A percentile compares a stretch with the other conserved stretches of the same genome.
Evolutionary conservation across 164 flowering plant genomes (phyloP).

Genomic region (Vitis riparia): DNA sequence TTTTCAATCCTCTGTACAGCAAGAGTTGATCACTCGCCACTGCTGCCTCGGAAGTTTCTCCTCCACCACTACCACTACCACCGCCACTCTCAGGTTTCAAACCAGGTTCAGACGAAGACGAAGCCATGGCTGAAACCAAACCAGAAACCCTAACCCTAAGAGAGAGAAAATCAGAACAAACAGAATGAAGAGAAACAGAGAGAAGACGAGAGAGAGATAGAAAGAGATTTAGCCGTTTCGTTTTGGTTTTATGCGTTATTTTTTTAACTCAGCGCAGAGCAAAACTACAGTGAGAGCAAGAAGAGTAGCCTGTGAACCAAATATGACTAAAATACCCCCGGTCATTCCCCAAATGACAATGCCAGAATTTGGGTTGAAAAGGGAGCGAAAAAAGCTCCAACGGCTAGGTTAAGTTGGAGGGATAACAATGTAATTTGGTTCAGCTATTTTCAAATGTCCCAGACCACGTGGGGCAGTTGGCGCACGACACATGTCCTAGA

Average conservation of each 20-base stretch:
- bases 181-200: constrained; percentile 2
- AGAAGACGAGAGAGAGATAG: background rate
- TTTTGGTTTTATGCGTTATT: too few species aligned
- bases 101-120: constrained; percentile 52
- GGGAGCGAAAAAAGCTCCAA: constrained; percentile 12
- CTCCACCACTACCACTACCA: constrained; percentile 39
- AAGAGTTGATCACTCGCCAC: constrained; percentile 43
- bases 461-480: too few species aligned
- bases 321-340: constrained; percentile 12
- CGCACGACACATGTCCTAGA: too few species aligned
- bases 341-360: background rate
- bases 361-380: background rate
- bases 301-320: background rate
- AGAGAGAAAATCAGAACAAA: constrained; percentile 5
- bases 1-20: constrained; percentile 73
- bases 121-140: constrained; percentile 41
- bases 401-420: constrained; percentile 34
- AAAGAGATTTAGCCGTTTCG: background rate
- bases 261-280: background rate
- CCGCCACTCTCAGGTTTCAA: constrained; percentile 42
- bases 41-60: constrained; percentile 41
- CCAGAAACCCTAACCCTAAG: constrained; percentile 11
- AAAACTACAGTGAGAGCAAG: constrained; percentile 13
- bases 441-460: too few species aligned
- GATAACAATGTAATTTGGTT: constrained; percentile 13